Conservation (phyloP, 2,329 filamentous ascomycete genomes). For the Colletotrichum sp. region DNA sequence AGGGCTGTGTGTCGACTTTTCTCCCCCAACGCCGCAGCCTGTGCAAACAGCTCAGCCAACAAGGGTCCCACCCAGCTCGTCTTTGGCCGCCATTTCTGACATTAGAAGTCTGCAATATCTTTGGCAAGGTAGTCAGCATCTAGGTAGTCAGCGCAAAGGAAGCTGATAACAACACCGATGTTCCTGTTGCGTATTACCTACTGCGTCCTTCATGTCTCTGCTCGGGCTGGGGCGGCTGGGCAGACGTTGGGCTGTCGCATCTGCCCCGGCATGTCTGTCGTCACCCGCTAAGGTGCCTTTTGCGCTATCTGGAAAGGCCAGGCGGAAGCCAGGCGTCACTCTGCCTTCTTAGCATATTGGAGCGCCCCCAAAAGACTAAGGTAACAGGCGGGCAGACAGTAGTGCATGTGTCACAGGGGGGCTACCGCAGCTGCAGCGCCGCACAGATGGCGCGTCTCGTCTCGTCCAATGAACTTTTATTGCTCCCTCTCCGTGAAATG, state of each 20-base stretch:
- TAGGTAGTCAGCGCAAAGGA: neutral
- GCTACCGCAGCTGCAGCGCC: neutral
- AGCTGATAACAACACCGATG: neutral
- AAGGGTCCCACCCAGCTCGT: neutral
- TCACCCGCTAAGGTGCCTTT: neutral
- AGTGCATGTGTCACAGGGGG: neutral
- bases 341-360: neutral
- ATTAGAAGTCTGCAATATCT: neutral
- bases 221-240: neutral
- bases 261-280: neutral
- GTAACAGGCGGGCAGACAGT: neutral
- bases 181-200: neutral
- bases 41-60: neutral
- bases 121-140: neutral
- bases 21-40: neutral
- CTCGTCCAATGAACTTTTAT: neutral
- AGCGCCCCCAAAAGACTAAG: neutral
- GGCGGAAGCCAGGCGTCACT: neutral
- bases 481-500: neutral
- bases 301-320: neutral
- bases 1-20: neutral
- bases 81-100: neutral
- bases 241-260: neutral
- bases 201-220: neutral
- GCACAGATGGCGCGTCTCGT: conserved; percentile 15